These are phyloP conservation scores for Kwoniella sp. DNA, from an alignment of 768 basidiomycete genomes.

Conservation along the genomic window DNA sequence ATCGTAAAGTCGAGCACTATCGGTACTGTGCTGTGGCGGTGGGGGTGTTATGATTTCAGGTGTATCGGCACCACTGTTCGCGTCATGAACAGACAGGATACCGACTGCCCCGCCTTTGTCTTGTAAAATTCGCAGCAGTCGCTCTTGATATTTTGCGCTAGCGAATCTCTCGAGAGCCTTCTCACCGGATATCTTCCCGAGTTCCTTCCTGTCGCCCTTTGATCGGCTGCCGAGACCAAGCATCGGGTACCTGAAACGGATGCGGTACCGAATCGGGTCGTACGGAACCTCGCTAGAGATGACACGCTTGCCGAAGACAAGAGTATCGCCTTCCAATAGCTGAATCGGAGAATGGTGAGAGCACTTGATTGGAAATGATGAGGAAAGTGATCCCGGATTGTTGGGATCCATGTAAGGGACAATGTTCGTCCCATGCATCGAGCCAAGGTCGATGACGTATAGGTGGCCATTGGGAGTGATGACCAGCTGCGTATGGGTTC, in stretches of 20 bases:
- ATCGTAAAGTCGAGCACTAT: slow-evolving; percentile 1
- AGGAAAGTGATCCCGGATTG: background rate
- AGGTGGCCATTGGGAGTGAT: slow-evolving; percentile 28
- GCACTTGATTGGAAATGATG: background rate
- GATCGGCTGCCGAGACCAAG: slow-evolving; percentile 3
- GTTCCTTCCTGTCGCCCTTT: slow-evolving; percentile 4
- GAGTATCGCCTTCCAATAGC: slow-evolving; percentile 23
- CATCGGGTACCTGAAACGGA: slow-evolving; percentile 22
- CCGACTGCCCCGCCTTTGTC: no score
- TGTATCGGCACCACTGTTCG: slow-evolving; percentile 1
- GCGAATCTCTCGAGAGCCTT: slow-evolving; percentile 9
- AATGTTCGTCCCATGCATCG: slow-evolving; percentile 33
- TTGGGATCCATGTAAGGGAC: background rate
- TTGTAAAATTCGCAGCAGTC: background rate
- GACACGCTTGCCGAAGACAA: slow-evolving; percentile 29
- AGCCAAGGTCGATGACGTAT: slow-evolving; percentile 37
- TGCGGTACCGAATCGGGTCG: slow-evolving; percentile 18
- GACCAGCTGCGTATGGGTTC: slow-evolving; percentile 26
- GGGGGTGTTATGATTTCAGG: background rate
- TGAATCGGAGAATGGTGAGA: slow-evolving; percentile 20
- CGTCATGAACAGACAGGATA: background rate
- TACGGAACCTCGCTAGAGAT: slow-evolving; percentile 6
- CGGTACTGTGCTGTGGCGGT: background rate
- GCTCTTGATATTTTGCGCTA: background rate
- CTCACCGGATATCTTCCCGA: slow-evolving; percentile 6